Conservation (phyloP, 1,139 yeast genomes). For the Candida sp. region DNA sequence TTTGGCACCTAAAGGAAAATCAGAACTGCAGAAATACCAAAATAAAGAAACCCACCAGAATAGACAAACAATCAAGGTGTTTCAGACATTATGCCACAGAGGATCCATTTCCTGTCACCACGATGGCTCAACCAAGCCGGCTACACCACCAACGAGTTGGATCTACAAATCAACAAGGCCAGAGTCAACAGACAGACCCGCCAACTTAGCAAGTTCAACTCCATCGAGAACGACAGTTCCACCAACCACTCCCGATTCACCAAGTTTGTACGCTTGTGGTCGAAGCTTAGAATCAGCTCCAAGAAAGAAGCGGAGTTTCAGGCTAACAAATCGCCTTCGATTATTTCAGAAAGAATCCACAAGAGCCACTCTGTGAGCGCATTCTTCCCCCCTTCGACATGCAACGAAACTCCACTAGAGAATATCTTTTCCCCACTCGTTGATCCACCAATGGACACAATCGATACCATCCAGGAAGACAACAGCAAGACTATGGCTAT, state of each 20-base stretch:
- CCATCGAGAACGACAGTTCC: background rate
- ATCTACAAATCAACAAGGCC: background rate
- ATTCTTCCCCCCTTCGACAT: conserved; percentile 7
- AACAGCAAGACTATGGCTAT: background rate
- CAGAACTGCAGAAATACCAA: background rate
- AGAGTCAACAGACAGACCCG: background rate
- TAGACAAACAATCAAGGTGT: no score
- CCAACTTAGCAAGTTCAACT: background rate
- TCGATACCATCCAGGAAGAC: conserved; percentile 9
- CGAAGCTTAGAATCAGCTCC: conserved; percentile 1
- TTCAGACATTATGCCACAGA: background rate
- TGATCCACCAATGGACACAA: conserved; percentile 11
- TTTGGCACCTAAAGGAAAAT: background rate
- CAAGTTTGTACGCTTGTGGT: background rate
- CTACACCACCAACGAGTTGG: conserved; percentile 1
- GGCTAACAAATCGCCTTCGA: background rate
- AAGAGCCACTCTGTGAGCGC: conserved; percentile 8
- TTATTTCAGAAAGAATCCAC: conserved; percentile 4
- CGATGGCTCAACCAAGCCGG: background rate
- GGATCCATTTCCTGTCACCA: background rate
- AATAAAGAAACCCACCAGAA: background rate
- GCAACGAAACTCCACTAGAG: background rate
- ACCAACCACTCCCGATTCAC: background rate
- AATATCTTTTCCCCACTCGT: conserved; percentile 11
- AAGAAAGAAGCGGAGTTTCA: background rate